Evolutionary conservation across 352 stramenopile genomes (phyloP), one percentile per base, ranked within the genome.

Genomic region (Globisporangium nodosum): DNA sequence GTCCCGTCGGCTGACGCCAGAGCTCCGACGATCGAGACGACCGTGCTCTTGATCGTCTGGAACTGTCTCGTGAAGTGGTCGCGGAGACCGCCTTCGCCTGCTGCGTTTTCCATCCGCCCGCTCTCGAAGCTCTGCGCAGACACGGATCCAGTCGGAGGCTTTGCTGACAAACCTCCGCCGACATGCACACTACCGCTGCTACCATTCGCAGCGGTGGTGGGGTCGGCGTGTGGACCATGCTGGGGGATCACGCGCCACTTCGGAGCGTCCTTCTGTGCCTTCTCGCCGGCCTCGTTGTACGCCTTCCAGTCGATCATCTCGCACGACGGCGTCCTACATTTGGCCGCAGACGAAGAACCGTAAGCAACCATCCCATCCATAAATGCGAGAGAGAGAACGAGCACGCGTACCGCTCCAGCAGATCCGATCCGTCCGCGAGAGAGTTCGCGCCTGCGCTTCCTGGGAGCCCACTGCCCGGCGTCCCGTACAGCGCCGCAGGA

Each of bases 231-330:
- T 5, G 81, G 81, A 1, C 83, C 79, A 47, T 90, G 76, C 62
- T 93, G 83, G 27, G 83, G 83, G 33, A 93, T 93, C 31, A 90
- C 80, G 21, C 80, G 74, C 83, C 83, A 93, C 57, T 88, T 89
- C 37, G 68, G 53, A 12, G 68, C 49, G 30, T 85, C 78, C 43
- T 88, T 87, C 42, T 81, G 73, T 0, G 63, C 60, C 57, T 87
- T 86, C 52, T 91, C 81, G 3, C 58, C 64, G 1, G 79, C 72
- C 27, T 93, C 83, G 54, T 93, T 93, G 69, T 91, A 90, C 54
- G 78, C 75, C 58, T 93, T 93, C 83, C 83, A 93, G 69, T 93
- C 83, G 56, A 93, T 93, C 50, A 87, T 85, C 48, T 90, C 83
- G 51, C 80, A 86, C 30, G 81, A 89, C 24, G 76, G 70, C 4